These are phyloP conservation scores for Hyparrhenia diplandra DNA, from an alignment of 176 grass and related monocot genomes.

Conservation along the genomic window DNA sequence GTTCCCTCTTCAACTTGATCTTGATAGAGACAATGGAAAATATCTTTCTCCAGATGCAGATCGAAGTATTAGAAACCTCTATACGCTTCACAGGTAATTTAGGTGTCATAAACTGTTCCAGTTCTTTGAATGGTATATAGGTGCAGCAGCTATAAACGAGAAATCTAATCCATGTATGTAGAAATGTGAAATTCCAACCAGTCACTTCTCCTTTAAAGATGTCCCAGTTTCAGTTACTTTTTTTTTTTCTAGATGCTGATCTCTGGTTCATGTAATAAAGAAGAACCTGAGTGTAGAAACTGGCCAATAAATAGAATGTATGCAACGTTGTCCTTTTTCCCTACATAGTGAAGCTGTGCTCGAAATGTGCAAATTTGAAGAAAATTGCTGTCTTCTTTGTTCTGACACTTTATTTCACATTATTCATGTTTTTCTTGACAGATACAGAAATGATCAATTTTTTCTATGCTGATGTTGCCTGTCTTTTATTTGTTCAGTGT, in stretches of 20 bases:
- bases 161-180: constrained; percentile 25
- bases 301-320: not conserved
- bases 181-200: constrained; percentile 9
- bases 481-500: constrained; percentile 65
- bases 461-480: constrained; percentile 29
- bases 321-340: not conserved
- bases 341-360: too few species aligned
- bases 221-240: not conserved
- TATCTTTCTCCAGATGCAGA: constrained; percentile 95
- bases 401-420: not conserved
- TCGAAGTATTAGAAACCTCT: constrained; percentile 88
- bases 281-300: not conserved
- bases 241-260: not conserved
- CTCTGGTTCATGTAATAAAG: not conserved
- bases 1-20: constrained; percentile 87
- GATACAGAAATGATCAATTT: not conserved
- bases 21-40: constrained; percentile 87
- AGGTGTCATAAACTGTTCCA: constrained; percentile 6
- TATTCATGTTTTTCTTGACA: not conserved
- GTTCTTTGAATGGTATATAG: constrained; percentile 7
- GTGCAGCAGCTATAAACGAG: not conserved
- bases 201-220: not conserved
- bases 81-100: constrained; percentile 87
- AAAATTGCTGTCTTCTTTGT: not conserved
- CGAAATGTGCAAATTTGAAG: too few species aligned